Base-by-base conservation (phyloP, 2,329 filamentous ascomycete species). In the Diplodia scrobiculata region DNA sequence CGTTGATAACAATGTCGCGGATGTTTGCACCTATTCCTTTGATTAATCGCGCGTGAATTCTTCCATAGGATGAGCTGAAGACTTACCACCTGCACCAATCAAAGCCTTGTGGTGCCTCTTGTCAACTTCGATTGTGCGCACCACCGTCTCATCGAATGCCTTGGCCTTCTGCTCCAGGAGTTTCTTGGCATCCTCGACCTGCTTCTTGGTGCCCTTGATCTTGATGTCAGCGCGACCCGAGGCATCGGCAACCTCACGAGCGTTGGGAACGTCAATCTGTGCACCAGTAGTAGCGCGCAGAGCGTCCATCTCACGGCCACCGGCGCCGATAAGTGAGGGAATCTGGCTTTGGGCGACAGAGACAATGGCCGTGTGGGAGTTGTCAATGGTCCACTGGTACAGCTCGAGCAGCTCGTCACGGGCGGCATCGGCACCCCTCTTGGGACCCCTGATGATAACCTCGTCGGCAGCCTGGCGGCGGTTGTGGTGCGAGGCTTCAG, bases 131-230 rank as follows among this genome's bases (percentile, higher is more conserved):
- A 99, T 83, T 13, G 88, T 92, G 80, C 89, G 88, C 17, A 89
- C 87, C 60, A 97, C 84, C n/a, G 91, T 97, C 70, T 95, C 89
- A 73, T 98, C 92, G 71, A 97, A 97, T 21, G 92, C 84, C 68
- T 89, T 89, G 65, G 90, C 89, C 80, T 93, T 92, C 79, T 95
- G 90, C 77, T 94, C 88, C 27, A 99, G 84, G 59, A 95, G 81
- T 81, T 95, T 95, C 85, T 95, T 95, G 4, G 95, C 94, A 71
- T 93, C 90, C 58, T 92, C 89, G 60, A 99, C 95, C 75, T 95
- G 90, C 71, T 90, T 83, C 82, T 96, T 95, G 27, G 92, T 96
- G 65, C 95, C 95, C 84, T 92, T 96, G 78, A 99, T 86, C 76
- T 88, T 89, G 73, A 99, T 94, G 72, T 97, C 91, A 14, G 95